Conservation (phyloP, 2,329 filamentous ascomycete species). For the Pyricularia sp. region DNA sequence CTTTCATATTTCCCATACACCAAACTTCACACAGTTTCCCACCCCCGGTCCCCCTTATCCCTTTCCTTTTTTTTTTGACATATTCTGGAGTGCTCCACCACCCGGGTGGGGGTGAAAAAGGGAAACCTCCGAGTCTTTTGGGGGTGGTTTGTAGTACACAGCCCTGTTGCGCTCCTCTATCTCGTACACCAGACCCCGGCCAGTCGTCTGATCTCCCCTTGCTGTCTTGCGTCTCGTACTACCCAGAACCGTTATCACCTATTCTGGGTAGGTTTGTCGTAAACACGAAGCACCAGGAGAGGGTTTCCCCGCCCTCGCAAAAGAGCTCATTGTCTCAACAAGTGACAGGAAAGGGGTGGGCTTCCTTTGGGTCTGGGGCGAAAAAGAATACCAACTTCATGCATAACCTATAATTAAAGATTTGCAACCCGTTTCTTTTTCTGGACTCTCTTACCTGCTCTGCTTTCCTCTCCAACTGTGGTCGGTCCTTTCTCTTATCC, state of each 20-base stretch:
- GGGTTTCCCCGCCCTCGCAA: background rate
- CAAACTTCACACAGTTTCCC: background rate
- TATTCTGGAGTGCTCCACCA: background rate
- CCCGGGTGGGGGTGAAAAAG: background rate
- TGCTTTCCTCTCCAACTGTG: background rate
- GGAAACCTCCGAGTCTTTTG: background rate
- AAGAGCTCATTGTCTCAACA: background rate
- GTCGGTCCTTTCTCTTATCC: background rate
- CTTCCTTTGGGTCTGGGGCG: background rate
- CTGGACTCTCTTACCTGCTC: background rate
- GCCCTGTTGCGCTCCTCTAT: background rate
- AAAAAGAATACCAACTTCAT: background rate
- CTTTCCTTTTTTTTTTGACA: background rate
- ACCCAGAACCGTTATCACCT: background rate
- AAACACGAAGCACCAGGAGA: background rate
- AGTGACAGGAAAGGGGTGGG: background rate
- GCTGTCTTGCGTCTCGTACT: background rate
- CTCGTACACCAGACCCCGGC: background rate
- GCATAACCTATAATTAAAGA: background rate
- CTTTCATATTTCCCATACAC: background rate
- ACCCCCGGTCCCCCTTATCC: too few relatives aligned
- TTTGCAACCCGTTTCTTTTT: background rate
- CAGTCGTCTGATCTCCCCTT: background rate
- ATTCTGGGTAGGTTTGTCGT: background rate
- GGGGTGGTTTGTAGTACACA: background rate